Evolutionary conservation across 2,329 filamentous ascomycete genomes (phyloP).

Genomic region (Cryphonectria nitschkei): DNA sequence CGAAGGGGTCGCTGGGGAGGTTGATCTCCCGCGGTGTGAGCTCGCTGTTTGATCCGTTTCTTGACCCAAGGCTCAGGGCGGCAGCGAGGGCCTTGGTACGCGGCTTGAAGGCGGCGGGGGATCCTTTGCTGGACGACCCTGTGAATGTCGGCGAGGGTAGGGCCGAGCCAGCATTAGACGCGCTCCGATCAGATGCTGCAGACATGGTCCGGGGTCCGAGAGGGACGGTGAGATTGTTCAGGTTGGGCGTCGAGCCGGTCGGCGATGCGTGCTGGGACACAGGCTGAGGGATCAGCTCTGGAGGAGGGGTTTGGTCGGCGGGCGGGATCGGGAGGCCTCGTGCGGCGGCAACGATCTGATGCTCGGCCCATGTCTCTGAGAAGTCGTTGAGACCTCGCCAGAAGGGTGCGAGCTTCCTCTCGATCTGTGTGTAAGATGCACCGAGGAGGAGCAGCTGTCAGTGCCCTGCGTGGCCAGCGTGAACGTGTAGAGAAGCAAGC

Average conservation of each 20-base stretch:
- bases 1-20: conserved; percentile 79
- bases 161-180: conserved; percentile 65
- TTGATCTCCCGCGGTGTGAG: conserved; percentile 76
- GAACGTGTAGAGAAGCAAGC: background rate
- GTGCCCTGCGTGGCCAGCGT: background rate
- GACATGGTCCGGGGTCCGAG: conserved; percentile 79
- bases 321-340: conserved; percentile 82
- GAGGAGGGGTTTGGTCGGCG: conserved; percentile 79
- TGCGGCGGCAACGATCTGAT: conserved; percentile 90
- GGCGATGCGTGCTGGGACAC: conserved; percentile 51
- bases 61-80: conserved; percentile 73
- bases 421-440: conserved; percentile 64
- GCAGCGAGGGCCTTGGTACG: conserved; percentile 89
- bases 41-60: conserved; percentile 73
- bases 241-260: conserved; percentile 59
- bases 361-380: conserved; percentile 85
- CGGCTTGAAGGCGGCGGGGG: conserved; percentile 71
- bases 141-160: conserved; percentile 62
- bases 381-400: conserved; percentile 94
- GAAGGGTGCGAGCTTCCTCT: conserved; percentile 89
- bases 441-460: background rate
- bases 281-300: conserved; percentile 58
- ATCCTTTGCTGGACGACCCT: conserved; percentile 40
- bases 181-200: conserved; percentile 71
- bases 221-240: conserved; percentile 78